Percentiles rank a stretch among this genome's conserved stretches.
These are phyloP conservation scores for Hibiscus mutabilis DNA, from an alignment of 345 rosid species.

Conservation along the genomic window DNA sequence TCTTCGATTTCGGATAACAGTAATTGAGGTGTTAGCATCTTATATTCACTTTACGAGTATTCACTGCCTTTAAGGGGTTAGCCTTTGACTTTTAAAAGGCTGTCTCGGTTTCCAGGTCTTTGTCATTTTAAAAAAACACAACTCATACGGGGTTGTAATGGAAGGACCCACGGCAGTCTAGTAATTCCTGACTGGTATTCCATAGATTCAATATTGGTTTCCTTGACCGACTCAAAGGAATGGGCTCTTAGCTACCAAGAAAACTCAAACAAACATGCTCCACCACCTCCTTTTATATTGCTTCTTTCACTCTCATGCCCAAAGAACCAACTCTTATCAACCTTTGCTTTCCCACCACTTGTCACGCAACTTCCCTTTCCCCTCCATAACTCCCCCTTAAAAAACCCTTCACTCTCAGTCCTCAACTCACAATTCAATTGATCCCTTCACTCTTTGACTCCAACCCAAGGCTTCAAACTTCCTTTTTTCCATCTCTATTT, in stretches of 20 bases:
- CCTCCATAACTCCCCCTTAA: constrained; percentile 8
- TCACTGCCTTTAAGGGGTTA: not conserved
- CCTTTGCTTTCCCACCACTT: constrained; percentile 31
- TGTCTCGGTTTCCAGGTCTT: not conserved
- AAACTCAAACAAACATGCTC: constrained; percentile 22
- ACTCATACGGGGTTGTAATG: not conserved
- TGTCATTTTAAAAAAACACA: not conserved
- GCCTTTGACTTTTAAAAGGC: not conserved
- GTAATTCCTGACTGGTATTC: not conserved
- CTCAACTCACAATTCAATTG: not conserved
- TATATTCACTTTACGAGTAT: no score
- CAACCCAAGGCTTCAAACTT: not conserved
- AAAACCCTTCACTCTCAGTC: constrained; percentile 22
- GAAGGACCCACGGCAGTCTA: not conserved
- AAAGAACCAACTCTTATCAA: not conserved
- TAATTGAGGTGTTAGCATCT: no score
- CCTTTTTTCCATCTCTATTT: not conserved
- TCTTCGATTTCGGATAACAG: no score
- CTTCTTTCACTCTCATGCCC: not conserved
- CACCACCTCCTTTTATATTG: not conserved
- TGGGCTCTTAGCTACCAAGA: not conserved
- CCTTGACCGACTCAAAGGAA: constrained; percentile 34
- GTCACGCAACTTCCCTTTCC: constrained; percentile 43
- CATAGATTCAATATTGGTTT: not conserved
- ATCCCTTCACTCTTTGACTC: not conserved